These are phyloP conservation scores for Castanospermum australe DNA, from an alignment of 306 rosid species.

Conservation along the genomic window DNA sequence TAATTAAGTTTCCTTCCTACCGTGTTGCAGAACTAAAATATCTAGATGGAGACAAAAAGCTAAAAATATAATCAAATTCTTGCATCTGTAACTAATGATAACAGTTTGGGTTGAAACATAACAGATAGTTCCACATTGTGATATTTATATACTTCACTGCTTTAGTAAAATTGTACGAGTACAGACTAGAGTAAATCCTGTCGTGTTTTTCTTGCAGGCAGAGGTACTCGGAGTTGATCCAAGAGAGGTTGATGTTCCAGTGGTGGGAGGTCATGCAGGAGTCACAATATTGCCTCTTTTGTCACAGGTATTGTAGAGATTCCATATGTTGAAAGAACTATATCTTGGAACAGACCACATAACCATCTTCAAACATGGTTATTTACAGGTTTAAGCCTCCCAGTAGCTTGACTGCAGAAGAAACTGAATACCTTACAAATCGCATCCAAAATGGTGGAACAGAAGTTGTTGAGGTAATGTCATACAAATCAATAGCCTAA, in stretches of 20 bases:
- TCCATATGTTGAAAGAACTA: neutral
- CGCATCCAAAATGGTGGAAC: slow-evolving; percentile 98
- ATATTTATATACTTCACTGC: neutral
- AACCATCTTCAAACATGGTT: slow-evolving; percentile 12
- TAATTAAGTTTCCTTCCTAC: neutral
- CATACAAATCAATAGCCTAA: neutral
- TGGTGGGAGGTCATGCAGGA: slow-evolving; percentile 96
- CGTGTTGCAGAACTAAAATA: neutral
- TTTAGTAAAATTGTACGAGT: neutral
- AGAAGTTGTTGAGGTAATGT: slow-evolving; percentile 92
- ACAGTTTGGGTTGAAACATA: neutral
- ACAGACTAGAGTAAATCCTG: neutral
- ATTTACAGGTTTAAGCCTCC: slow-evolving; percentile 91
- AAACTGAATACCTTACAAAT: slow-evolving; percentile 76
- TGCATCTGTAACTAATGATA: neutral
- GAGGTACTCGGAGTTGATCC: slow-evolving; percentile 94
- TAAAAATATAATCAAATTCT: neutral
- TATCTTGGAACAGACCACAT: neutral
- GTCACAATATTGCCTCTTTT: slow-evolving; percentile 91
- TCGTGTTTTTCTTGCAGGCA: slow-evolving; percentile 53
- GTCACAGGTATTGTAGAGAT: slow-evolving; percentile 71
- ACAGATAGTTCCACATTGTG: neutral
- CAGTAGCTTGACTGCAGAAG: slow-evolving; percentile 68
- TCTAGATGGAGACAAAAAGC: neutral
- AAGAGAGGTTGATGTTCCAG: slow-evolving; percentile 94